Evolutionary conservation across 2,329 filamentous ascomycete species (phyloP).

Genomic region (Apiospora rasikravindrae): DNA sequence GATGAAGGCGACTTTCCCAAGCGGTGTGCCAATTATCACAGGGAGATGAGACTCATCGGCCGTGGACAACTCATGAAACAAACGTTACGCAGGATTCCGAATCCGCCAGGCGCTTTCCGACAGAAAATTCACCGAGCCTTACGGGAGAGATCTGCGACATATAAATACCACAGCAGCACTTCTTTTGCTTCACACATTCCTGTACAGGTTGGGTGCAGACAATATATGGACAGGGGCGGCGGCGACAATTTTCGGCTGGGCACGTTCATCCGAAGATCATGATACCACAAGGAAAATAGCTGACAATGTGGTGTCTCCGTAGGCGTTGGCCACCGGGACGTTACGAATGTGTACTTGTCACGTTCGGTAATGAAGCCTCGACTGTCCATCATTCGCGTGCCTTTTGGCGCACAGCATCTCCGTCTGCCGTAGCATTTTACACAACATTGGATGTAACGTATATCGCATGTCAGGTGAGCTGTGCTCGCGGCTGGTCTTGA

Average conservation of each 20-base stretch:
- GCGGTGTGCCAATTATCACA: not conserved
- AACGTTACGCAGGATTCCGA: not conserved
- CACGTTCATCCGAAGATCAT: not conserved
- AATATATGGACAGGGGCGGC: constrained; percentile 9
- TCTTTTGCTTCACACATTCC: not conserved
- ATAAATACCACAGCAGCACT: not conserved
- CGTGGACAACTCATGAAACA: constrained; percentile 11
- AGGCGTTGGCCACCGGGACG: not conserved
- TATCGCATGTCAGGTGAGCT: not conserved
- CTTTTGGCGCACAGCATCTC: not conserved
- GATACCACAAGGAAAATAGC: not conserved
- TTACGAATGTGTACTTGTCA: not conserved
- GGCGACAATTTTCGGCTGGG: not conserved
- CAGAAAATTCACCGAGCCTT: constrained; percentile 7
- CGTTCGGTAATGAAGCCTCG: not conserved
- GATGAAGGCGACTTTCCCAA: not conserved
- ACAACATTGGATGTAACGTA: not conserved
- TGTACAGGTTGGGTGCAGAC: not conserved
- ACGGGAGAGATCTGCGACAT: not conserved
- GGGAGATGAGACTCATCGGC: not conserved
- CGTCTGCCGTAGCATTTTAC: not conserved
- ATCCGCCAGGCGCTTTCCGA: not conserved
- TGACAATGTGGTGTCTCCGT: not conserved
- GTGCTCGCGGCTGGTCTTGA: not conserved
- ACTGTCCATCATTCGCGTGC: not conserved